phyloP scores from a whole-genome alignment of 805 yeast genomes.

The Yarrowia porcina region DNA sequence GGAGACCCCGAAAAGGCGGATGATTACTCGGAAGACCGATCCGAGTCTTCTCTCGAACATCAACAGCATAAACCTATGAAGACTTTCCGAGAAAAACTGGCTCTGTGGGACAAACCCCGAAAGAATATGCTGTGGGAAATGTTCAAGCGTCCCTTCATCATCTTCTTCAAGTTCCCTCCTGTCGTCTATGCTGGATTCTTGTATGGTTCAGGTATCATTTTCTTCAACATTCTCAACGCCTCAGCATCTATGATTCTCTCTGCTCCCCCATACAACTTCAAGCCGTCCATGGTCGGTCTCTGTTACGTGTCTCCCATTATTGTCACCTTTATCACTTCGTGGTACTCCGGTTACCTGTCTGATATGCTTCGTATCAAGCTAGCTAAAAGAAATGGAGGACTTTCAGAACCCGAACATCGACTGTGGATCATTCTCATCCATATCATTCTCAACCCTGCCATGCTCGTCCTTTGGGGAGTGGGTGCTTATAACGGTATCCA shows the following conservation, averaged over 20 bases:
- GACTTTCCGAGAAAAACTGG: constrained; percentile 18
- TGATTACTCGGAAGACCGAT: neutral
- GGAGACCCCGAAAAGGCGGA: neutral
- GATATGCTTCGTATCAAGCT: constrained; percentile 16
- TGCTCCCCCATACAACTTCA: constrained; percentile 25
- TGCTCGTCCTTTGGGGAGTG: constrained; percentile 52
- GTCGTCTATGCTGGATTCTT: constrained; percentile 25
- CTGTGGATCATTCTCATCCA: constrained; percentile 46
- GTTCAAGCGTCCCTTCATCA: constrained; percentile 21
- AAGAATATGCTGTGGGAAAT: constrained; percentile 16
- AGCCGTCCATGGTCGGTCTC: constrained; percentile 19
- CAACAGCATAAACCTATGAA: constrained; percentile 16
- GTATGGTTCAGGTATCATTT: constrained; percentile 17
- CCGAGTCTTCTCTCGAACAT: neutral
- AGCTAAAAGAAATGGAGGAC: constrained; percentile 41
- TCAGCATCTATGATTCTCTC: constrained; percentile 16
- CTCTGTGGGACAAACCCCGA: constrained; percentile 23
- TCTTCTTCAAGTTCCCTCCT: constrained; percentile 22
- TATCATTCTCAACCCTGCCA: constrained; percentile 45
- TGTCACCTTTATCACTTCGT: constrained; percentile 4
- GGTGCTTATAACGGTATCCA: constrained; percentile 49
- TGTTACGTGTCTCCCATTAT: constrained; percentile 13
- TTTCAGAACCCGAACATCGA: constrained; percentile 51
- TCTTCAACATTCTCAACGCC: constrained; percentile 25
- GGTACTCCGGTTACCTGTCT: constrained; percentile 9